Evolutionary conservation across 1,284 basidiomycete genomes (phyloP), one percentile per base, ranked within the genome.

Genomic region (Irpex rosettiformis): DNA sequence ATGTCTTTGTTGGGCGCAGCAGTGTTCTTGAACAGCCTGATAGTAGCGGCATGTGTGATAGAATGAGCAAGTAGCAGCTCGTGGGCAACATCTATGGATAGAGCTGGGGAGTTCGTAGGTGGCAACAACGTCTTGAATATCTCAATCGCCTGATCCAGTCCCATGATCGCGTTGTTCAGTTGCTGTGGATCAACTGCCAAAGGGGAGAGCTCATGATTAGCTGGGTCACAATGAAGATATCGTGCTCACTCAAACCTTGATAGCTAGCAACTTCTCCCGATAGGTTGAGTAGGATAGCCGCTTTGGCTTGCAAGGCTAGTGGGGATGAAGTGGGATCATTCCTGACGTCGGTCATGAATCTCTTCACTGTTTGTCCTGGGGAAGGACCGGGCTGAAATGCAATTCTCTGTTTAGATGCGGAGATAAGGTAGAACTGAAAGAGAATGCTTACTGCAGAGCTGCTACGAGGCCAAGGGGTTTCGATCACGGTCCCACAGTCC

Each of bases 381-480:
- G 7, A n/a, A 40, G 30, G n/a, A n/a, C 16, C 43, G 43, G 8
- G 16, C 43, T 45, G 18, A 22, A n/a, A 22, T 18, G 21, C 21
- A 11, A 45, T 45, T n/a, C n/a, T n/a, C n/a, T 18, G 33, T 37
- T 37, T 8, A 45, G 43, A n/a, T 18, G 13, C n/a, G 21, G 21
- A 22, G 13, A 45, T 37, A 37, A 11, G 16, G 11, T 11, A 11
- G 33, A 37, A 11, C 16, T 11, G 33, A 37, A 11, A 11, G 33
- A 37, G 33, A 11, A 16, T 21, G 25, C 51, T 25, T 30, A 61
- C 66, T 45, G 66, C 67, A 22, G 69, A 62, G 11, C 70, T 64
- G 13, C 70, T 64, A 42, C 67, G 63, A 1, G 77, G 75, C 77
- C 75, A 79, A 0, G 76, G 73, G 13, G 73, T 73, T 56, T 76